Percentiles rank a stretch among this genome's conserved stretches.
These are phyloP conservation scores for Candida namnaoensis DNA, from an alignment of 805 yeast species.

Conservation along the genomic window DNA sequence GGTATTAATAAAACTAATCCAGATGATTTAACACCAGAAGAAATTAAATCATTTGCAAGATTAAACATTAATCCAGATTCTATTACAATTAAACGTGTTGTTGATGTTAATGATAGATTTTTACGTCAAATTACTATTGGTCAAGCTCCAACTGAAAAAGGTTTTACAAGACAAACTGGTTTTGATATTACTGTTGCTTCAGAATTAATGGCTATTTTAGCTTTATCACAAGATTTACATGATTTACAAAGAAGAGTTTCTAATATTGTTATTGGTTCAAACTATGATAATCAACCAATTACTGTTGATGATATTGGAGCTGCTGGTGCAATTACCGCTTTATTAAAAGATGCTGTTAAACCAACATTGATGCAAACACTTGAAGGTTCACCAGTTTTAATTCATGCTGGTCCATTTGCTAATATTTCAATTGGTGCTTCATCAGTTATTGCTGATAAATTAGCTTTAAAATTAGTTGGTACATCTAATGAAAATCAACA, in stretches of 20 bases:
- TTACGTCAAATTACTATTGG: conserved; percentile 86
- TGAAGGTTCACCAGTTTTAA: conserved; percentile 96
- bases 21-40: conserved; percentile 69
- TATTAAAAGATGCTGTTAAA: conserved; percentile 91
- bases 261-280: conserved; percentile 80
- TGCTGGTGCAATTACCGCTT: conserved; percentile 93
- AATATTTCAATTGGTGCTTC: conserved; percentile 96
- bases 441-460: conserved; percentile 86
- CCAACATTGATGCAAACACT: conserved; percentile 96
- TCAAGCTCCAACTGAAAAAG: conserved; percentile 89
- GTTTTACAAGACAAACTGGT: conserved; percentile 77
- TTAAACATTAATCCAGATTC: conserved; percentile 85
- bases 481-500: conserved; percentile 28
- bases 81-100: conserved; percentile 87
- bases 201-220: conserved; percentile 93
- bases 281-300: conserved; percentile 65
- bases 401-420: conserved; percentile 98
- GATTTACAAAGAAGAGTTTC: conserved; percentile 90
- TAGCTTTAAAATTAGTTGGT: conserved; percentile 88
- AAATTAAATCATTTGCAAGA: conserved; percentile 65
- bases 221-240: conserved; percentile 65
- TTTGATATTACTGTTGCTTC: conserved; percentile 96
- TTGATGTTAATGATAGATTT: conserved; percentile 89
- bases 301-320: conserved; percentile 93
- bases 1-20: conserved; percentile 82